Percentiles rank a stretch among this genome's conserved stretches.
Conservation (phyloP, 306 rosid genomes). For the Corylus avellana region DNA sequence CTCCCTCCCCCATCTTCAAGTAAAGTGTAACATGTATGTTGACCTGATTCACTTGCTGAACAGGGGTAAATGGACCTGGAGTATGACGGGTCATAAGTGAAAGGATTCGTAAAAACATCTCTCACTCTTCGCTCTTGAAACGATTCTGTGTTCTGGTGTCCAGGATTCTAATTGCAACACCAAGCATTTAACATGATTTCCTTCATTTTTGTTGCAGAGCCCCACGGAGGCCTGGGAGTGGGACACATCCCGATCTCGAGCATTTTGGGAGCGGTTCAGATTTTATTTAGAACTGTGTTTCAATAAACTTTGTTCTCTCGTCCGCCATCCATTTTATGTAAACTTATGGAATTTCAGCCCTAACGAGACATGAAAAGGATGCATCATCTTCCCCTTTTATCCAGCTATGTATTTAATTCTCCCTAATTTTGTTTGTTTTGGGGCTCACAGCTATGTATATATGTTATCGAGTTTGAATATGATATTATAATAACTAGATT, state of each 20-base stretch:
- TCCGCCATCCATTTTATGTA: background rate
- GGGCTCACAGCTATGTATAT: no score
- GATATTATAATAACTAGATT: no score
- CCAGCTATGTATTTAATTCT: no score
- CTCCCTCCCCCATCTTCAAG: no score
- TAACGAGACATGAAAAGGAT: background rate
- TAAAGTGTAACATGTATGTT: background rate
- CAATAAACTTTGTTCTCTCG: background rate
- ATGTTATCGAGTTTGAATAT: no score
- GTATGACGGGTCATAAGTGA: no score
- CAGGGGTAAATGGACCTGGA: background rate
- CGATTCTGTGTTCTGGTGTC: background rate
- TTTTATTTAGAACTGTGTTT: slow-evolving; percentile 43
- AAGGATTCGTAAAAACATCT: no score
- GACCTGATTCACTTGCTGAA: background rate
- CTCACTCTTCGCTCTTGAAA: no score
- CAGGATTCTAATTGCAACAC: background rate
- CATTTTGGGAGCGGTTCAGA: slow-evolving; percentile 72
- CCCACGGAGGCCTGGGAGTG: slow-evolving; percentile 59
- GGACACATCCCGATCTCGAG: slow-evolving; percentile 77
- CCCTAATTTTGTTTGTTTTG: no score
- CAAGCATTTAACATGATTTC: background rate
- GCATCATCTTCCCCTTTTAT: background rate
- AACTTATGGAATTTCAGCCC: background rate
- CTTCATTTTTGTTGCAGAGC: slow-evolving; percentile 39